Evolutionary conservation across 2,329 filamentous ascomycete genomes (phyloP).

Genomic region (Cladosporium halotolerans): DNA sequence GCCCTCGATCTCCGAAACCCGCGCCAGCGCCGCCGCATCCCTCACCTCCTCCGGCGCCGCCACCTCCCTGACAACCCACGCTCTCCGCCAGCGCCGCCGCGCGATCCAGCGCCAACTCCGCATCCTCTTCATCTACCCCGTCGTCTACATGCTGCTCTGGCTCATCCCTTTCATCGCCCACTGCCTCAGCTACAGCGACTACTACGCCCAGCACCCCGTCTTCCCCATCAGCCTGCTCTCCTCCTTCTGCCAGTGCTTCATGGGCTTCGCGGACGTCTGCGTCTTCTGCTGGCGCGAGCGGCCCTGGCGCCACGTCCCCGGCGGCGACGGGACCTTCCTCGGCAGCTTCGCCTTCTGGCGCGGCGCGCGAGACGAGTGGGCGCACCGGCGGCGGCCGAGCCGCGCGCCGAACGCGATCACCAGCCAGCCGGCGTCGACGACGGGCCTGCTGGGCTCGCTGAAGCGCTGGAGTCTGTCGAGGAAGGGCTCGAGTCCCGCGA

Average conservation of each 20-base stretch:
- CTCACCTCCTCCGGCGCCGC: background rate
- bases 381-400: constrained; percentile 7
- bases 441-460: constrained; percentile 12
- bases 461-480: constrained; percentile 2
- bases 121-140: constrained; percentile 68
- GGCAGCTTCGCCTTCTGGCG: constrained; percentile 34
- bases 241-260: constrained; percentile 55
- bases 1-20: constrained; percentile 21
- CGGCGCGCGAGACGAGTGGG: constrained; percentile 4
- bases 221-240: constrained; percentile 51
- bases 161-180: constrained; percentile 63
- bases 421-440: constrained; percentile 11
- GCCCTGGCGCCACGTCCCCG: constrained; percentile 58
- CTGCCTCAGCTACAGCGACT: constrained; percentile 52
- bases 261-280: constrained; percentile 61
- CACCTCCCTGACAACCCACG: constrained; percentile 10
- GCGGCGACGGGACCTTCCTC: constrained; percentile 36
- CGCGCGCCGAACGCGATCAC: constrained; percentile 8
- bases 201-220: constrained; percentile 46
- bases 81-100: constrained; percentile 18
- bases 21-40: background rate
- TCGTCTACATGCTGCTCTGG: constrained; percentile 68
- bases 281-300: constrained; percentile 65
- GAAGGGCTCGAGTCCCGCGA: constrained; percentile 3
- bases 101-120: constrained; percentile 63